Conservation (phyloP, 345 rosid genomes). For the Citrus maxima region DNA sequence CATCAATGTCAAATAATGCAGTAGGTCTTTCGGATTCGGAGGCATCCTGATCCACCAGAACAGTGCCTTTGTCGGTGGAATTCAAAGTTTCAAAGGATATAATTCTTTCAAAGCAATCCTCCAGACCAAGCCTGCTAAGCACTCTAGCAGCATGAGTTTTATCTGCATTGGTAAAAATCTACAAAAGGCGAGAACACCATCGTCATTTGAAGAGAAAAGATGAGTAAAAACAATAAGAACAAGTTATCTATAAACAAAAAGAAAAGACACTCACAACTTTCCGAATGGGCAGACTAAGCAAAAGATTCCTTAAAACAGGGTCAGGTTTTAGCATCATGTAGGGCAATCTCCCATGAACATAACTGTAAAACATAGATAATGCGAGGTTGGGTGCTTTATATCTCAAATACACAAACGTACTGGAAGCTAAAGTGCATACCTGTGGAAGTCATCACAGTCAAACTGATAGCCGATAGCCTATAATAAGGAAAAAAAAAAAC, state of each 20-base stretch:
- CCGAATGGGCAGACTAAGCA: slow-evolving; percentile 80
- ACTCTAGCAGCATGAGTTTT: slow-evolving; percentile 65
- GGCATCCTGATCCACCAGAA: slow-evolving; percentile 22
- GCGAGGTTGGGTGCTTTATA: not conserved
- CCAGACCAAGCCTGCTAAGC: slow-evolving; percentile 76
- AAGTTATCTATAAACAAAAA: not conserved
- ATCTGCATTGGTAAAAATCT: slow-evolving; percentile 94
- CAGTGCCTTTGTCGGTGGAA: slow-evolving; percentile 32
- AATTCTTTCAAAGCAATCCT: slow-evolving; percentile 83
- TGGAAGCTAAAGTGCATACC: slow-evolving; percentile 37
- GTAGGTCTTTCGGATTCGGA: slow-evolving; percentile 22
- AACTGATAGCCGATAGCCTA: slow-evolving; percentile 88
- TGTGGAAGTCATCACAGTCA: slow-evolving; percentile 77
- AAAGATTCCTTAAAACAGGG: slow-evolving; percentile 65
- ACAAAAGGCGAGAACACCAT: not conserved
- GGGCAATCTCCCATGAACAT: slow-evolving; percentile 91
- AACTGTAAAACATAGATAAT: slow-evolving; percentile 37
- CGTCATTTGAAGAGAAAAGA: not conserved
- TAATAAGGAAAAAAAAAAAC: not conserved
- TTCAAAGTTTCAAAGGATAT: slow-evolving; percentile 89
- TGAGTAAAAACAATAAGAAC: not conserved
- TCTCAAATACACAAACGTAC: not conserved
- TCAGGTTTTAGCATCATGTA: slow-evolving; percentile 78
- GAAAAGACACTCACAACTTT: slow-evolving; percentile 58
- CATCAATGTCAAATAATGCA: slow-evolving; percentile 39